These are phyloP conservation scores for Delitschia confertaspora DNA, from an alignment of 495 filamentous ascomycete genomes.

Conservation along the genomic window DNA sequence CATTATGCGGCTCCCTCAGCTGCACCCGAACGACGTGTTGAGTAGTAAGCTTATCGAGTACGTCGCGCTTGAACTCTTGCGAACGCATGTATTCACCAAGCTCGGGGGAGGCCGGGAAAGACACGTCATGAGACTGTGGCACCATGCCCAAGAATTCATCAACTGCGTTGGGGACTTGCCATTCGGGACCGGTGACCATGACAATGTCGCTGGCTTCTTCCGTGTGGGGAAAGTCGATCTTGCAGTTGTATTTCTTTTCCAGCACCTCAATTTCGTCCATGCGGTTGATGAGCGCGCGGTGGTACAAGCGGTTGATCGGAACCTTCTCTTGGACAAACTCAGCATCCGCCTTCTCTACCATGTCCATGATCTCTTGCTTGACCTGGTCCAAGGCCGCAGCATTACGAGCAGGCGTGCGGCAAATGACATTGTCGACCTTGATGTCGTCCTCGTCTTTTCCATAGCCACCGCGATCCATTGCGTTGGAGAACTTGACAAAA, in stretches of 20 bases:
- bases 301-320: slow-evolving; percentile 86
- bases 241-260: slow-evolving; percentile 98
- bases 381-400: slow-evolving; percentile 92
- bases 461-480: slow-evolving; percentile 94
- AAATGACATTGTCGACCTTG: slow-evolving; percentile 98
- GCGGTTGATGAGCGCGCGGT: slow-evolving; percentile 82
- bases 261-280: slow-evolving; percentile 84
- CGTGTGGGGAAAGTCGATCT: slow-evolving; percentile 92
- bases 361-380: slow-evolving; percentile 98
- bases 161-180: slow-evolving; percentile 90
- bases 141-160: slow-evolving; percentile 97
- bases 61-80: slow-evolving; percentile 63
- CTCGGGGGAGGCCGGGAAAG: slow-evolving; percentile 63
- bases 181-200: slow-evolving; percentile 89
- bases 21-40: slow-evolving; percentile 86
- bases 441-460: slow-evolving; percentile 94
- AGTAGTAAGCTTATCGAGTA: slow-evolving; percentile 71
- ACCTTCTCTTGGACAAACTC: slow-evolving; percentile 93
- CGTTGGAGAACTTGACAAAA: slow-evolving; percentile 99
- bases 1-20: slow-evolving; percentile 40
- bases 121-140: slow-evolving; percentile 85
- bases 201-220: slow-evolving; percentile 95
- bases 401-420: slow-evolving; percentile 92
- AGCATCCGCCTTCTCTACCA: slow-evolving; percentile 95
- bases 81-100: slow-evolving; percentile 72